Percentiles rank a stretch among this genome's conserved stretches.
Conservation (phyloP, 495 filamentous ascomycete species). For the Aspergillus olivimuriae region DNA sequence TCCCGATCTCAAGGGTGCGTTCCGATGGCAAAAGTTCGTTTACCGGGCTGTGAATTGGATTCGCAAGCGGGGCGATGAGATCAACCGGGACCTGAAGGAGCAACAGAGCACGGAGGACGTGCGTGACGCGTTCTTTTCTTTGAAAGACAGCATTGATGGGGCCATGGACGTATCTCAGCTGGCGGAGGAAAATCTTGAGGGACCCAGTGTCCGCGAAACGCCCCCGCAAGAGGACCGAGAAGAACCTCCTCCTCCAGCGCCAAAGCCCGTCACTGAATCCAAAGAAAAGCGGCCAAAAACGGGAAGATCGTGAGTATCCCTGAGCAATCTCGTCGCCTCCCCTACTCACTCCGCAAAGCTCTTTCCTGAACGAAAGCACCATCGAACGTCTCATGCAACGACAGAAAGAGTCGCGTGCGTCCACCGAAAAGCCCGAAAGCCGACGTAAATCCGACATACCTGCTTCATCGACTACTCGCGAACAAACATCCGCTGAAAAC, state of each 20-base stretch:
- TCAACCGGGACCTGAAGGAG: conserved; percentile 14
- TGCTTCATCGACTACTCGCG: neutral
- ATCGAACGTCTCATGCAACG: conserved; percentile 13
- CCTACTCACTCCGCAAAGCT: conserved; percentile 5
- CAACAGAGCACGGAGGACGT: conserved; percentile 20
- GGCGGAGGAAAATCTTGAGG: neutral
- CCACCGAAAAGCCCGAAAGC: neutral
- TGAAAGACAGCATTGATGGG: conserved; percentile 9
- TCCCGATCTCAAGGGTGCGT: conserved; percentile 18
- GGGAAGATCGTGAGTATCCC: conserved; percentile 9
- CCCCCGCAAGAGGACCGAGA: too few species aligned
- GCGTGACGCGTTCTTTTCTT: conserved; percentile 8
- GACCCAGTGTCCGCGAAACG: too few species aligned
- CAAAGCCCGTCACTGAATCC: conserved; percentile 1
- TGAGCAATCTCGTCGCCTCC: neutral
- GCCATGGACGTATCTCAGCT: conserved; percentile 1
- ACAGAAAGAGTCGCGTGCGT: conserved; percentile 6
- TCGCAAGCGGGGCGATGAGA: conserved; percentile 26
- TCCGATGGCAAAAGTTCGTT: conserved; percentile 28
- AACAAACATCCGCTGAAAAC: conserved; percentile 1
- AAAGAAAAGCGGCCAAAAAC: conserved; percentile 12
- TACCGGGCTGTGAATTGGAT: conserved; percentile 28
- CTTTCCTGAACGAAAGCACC: conserved; percentile 6
- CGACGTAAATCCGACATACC: conserved; percentile 13
- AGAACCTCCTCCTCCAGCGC: too few species aligned